These are phyloP conservation scores for Backusella circina DNA, from an alignment of 192 early-diverging fungal genomes.

Conservation along the genomic window DNA sequence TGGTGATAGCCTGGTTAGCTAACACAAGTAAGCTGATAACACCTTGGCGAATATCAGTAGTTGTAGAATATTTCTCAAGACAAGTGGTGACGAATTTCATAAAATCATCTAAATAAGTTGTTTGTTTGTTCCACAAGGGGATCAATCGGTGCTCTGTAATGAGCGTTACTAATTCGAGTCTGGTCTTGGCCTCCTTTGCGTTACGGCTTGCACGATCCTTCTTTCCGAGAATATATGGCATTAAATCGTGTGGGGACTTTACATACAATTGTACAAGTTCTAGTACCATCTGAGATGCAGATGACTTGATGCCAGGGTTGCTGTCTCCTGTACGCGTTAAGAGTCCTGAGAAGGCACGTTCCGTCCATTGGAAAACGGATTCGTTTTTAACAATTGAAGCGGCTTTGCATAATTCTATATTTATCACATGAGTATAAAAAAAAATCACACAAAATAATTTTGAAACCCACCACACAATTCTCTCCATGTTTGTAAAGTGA, in stretches of 20 bases:
- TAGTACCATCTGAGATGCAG: constrained; percentile 7
- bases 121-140: neutral
- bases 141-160: neutral
- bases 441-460: too few relatives aligned
- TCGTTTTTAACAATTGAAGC: neutral
- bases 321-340: constrained; percentile 20
- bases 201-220: constrained; percentile 24
- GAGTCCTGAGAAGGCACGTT: constrained; percentile 13
- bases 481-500: constrained; percentile 17
- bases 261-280: constrained; percentile 1
- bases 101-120: neutral
- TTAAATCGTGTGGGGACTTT: neutral
- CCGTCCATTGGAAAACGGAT: neutral
- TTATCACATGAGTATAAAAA: neutral
- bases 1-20: neutral
- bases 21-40: neutral
- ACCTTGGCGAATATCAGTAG: neutral
- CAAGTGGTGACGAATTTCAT: constrained; percentile 6
- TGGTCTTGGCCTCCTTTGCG: constrained; percentile 18
- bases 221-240: neutral
- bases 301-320: constrained; percentile 8
- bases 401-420: constrained; percentile 9
- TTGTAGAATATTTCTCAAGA: constrained; percentile 2
- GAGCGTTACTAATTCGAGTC: constrained; percentile 9
- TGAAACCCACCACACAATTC: constrained; percentile 15